phyloP scores from a whole-genome alignment of 23 red algal species.

The Chondrus crispus region DNA sequence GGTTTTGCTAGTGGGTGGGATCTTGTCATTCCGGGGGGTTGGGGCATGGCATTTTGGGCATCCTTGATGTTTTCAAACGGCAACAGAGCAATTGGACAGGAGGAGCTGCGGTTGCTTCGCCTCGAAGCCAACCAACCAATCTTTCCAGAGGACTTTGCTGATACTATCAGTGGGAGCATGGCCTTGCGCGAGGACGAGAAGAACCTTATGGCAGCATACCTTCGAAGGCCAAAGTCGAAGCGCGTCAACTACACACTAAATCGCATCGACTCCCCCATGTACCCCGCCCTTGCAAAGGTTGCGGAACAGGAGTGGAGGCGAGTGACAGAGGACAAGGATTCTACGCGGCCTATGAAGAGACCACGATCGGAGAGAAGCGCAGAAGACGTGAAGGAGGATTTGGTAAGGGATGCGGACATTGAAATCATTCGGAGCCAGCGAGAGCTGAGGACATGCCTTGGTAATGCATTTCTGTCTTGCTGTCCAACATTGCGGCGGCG shows the following conservation, averaged over 20 bases:
- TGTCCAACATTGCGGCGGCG: neutral
- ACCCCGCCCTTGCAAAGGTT: slow-evolving; percentile 1
- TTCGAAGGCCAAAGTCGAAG: neutral
- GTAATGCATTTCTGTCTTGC: neutral
- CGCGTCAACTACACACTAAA: slow-evolving; percentile 35
- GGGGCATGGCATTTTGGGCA: slow-evolving; percentile 75
- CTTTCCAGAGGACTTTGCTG: slow-evolving; percentile 44
- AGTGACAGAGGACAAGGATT: neutral
- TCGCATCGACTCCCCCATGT: slow-evolving; percentile 31
- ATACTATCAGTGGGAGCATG: neutral
- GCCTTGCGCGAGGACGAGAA: neutral
- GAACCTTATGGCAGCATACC: neutral
- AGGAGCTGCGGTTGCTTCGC: slow-evolving; percentile 40
- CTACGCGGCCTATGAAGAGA: neutral
- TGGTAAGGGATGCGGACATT: neutral
- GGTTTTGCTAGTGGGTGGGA: slow-evolving; percentile 67
- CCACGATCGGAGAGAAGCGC: neutral
- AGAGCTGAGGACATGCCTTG: neutral
- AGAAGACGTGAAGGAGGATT: neutral
- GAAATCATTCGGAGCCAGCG: neutral
- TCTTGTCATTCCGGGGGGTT: slow-evolving; percentile 56
- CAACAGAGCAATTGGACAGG: slow-evolving; percentile 48
- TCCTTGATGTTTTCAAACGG: slow-evolving; percentile 73
- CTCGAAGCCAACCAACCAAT: slow-evolving; percentile 9
- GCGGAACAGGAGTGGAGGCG: neutral